Conservation (phyloP, 2,329 filamentous ascomycete species). For the Aciculosporium take region DNA sequence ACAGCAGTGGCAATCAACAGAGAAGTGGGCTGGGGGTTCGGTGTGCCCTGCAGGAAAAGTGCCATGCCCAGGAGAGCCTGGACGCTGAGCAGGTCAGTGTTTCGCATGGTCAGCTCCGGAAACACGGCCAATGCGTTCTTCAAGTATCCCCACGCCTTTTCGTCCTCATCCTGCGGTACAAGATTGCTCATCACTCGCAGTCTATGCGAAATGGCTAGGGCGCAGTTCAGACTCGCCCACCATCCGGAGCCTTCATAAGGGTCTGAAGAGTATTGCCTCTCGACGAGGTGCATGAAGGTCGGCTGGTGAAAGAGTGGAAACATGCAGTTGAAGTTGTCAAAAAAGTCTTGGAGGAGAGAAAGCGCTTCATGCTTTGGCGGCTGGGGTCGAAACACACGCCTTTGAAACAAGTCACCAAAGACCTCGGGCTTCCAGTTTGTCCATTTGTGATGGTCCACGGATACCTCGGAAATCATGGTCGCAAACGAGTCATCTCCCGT, state of each 20-base stretch:
- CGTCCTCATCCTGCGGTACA: conserved; percentile 78
- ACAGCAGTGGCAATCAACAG: conserved; percentile 85
- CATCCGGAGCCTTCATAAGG: conserved; percentile 92
- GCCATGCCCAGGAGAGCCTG: conserved; percentile 90
- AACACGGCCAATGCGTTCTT: conserved; percentile 95
- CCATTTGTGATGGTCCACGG: conserved; percentile 88
- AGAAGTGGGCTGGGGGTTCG: conserved; percentile 89
- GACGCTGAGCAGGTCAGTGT: conserved; percentile 87
- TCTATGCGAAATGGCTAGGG: conserved; percentile 81
- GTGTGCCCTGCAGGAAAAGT: conserved; percentile 87
- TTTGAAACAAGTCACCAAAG: conserved; percentile 80
- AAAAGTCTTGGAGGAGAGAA: conserved; percentile 82
- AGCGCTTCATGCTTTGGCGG: conserved; percentile 78
- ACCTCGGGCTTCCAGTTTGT: conserved; percentile 97
- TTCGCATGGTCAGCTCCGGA: conserved; percentile 85
- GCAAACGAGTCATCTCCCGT: conserved; percentile 93
- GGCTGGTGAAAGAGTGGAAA: conserved; percentile 95
- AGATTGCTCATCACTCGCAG: conserved; percentile 91
- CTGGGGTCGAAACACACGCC: conserved; percentile 68
- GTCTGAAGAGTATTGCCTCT: conserved; percentile 82
- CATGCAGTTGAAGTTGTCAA: conserved; percentile 98
- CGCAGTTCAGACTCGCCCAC: conserved; percentile 96
- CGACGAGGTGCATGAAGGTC: conserved; percentile 94
- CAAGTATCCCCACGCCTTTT: conserved; percentile 87
- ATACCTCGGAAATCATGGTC: conserved; percentile 84